These are phyloP conservation scores for Fusarium solani-melongenae DNA, from an alignment of 2,329 filamentous ascomycete genomes.

Conservation along the genomic window DNA sequence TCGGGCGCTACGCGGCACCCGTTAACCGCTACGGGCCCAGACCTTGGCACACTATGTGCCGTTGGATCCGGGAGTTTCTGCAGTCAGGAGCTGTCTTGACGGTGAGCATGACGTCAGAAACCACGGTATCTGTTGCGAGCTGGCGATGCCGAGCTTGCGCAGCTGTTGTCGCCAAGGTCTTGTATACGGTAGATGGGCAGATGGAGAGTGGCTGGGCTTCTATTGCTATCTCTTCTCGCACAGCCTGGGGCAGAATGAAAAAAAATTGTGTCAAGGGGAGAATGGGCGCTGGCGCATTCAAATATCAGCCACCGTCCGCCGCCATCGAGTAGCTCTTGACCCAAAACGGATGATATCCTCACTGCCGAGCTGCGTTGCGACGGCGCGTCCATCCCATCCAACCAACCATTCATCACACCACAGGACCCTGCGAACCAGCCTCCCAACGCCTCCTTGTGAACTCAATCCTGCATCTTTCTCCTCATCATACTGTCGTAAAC, in stretches of 20 bases:
- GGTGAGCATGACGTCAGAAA: conserved; percentile 38
- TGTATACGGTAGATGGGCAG: conserved; percentile 25
- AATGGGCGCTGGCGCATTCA: background rate
- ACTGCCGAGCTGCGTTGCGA: conserved; percentile 23
- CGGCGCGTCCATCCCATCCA: conserved; percentile 7
- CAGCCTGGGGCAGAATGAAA: conserved; percentile 7
- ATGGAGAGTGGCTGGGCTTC: conserved; percentile 10
- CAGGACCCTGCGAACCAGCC: conserved; percentile 22
- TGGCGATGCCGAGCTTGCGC: conserved; percentile 34
- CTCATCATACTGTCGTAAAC: background rate
- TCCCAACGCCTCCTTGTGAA: conserved; percentile 2
- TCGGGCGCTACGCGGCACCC: conserved; percentile 23
- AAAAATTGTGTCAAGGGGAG: background rate
- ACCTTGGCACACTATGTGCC: conserved; percentile 34
- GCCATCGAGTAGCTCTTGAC: conserved; percentile 8
- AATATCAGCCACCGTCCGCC: conserved; percentile 36
- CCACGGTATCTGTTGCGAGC: conserved; percentile 12
- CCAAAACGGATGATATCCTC: conserved; percentile 6
- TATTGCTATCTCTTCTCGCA: background rate
- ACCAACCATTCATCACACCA: conserved; percentile 35
- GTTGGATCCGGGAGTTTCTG: conserved; percentile 27
- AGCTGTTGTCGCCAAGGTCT: conserved; percentile 31
- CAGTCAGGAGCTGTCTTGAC: background rate
- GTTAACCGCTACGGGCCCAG: conserved; percentile 30
- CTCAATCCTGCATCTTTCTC: conserved; percentile 14